These are phyloP conservation scores for Dictyophora rubrovolvata DNA, from an alignment of 768 basidiomycete species.

Conservation along the genomic window DNA sequence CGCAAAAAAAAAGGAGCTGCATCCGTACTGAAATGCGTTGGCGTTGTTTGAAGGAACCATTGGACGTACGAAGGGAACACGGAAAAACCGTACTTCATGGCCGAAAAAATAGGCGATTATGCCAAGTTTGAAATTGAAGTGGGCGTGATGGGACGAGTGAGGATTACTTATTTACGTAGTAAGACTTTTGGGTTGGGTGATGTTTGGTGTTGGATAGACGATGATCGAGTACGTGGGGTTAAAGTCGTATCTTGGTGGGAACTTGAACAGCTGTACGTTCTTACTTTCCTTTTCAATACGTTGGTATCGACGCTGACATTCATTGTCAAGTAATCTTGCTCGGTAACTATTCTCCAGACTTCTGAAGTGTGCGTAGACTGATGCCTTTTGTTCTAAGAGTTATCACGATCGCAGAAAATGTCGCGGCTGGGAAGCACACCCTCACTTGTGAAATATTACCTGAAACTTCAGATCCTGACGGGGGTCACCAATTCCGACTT, in stretches of 20 bases:
- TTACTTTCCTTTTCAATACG: not conserved
- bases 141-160: conserved; percentile 8
- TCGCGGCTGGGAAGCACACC: not conserved
- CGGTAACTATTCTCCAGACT: not conserved
- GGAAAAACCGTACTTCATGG: conserved; percentile 8
- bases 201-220: conserved; percentile 11
- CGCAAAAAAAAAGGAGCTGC: not conserved
- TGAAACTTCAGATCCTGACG: not conserved
- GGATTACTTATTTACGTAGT: conserved; percentile 9
- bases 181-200: conserved; percentile 9
- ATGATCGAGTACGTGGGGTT: not conserved
- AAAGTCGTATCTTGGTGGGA: conserved; percentile 6
- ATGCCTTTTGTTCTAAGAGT: not conserved
- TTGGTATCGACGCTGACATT: not conserved
- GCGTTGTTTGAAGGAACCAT: not conserved
- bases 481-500: conserved; percentile 7
- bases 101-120: not conserved
- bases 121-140: conserved; percentile 8
- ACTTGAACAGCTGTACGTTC: not conserved
- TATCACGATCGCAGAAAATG: not conserved
- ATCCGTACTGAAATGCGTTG: too few species aligned
- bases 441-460: conserved; percentile 5
- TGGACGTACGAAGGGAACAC: conserved; percentile 1
- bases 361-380: not conserved
- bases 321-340: not conserved